phyloP scores from a whole-genome alignment of 306 rosid species.

The Castanospermum australe region DNA sequence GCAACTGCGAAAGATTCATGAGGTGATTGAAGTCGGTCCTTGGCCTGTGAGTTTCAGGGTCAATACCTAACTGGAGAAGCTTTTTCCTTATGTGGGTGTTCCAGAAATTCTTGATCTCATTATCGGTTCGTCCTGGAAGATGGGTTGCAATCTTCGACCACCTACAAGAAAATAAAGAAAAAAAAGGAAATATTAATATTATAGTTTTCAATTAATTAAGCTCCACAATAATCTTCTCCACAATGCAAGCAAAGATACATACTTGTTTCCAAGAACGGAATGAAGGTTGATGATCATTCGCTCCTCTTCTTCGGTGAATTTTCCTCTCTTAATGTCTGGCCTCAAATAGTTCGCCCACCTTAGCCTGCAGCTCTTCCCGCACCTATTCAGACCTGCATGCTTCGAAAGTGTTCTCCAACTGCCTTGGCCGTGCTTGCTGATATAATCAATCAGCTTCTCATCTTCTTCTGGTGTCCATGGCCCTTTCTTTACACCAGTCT shows the following conservation, averaged over 20 bases:
- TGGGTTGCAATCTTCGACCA: slow-evolving; percentile 90
- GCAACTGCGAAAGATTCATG: slow-evolving; percentile 54
- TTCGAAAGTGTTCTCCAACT: slow-evolving; percentile 83
- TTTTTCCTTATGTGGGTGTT: slow-evolving; percentile 82
- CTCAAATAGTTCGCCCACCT: slow-evolving; percentile 90
- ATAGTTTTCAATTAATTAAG: neutral
- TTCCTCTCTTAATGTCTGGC: slow-evolving; percentile 92
- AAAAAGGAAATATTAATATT: neutral
- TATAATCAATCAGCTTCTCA: slow-evolving; percentile 57
- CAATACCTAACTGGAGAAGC: slow-evolving; percentile 81
- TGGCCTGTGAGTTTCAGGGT: slow-evolving; percentile 89
- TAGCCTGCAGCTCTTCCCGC: slow-evolving; percentile 88
- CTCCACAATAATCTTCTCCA: neutral
- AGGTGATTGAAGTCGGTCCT: slow-evolving; percentile 70
- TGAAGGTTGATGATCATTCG: slow-evolving; percentile 72
- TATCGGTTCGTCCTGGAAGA: slow-evolving; percentile 88
- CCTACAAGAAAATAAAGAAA: slow-evolving; percentile 30
- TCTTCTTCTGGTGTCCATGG: slow-evolving; percentile 98
- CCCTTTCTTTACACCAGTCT: slow-evolving; percentile 75
- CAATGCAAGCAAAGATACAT: neutral
- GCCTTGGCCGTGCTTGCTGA: slow-evolving; percentile 67
- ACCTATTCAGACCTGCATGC: slow-evolving; percentile 82
- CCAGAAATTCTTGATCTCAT: slow-evolving; percentile 90
- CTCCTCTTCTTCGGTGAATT: slow-evolving; percentile 77
- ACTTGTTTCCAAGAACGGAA: slow-evolving; percentile 81